These are phyloP conservation scores for Halophytophthora polymorphica DNA, from an alignment of 352 stramenopile species.

Conservation along the genomic window DNA sequence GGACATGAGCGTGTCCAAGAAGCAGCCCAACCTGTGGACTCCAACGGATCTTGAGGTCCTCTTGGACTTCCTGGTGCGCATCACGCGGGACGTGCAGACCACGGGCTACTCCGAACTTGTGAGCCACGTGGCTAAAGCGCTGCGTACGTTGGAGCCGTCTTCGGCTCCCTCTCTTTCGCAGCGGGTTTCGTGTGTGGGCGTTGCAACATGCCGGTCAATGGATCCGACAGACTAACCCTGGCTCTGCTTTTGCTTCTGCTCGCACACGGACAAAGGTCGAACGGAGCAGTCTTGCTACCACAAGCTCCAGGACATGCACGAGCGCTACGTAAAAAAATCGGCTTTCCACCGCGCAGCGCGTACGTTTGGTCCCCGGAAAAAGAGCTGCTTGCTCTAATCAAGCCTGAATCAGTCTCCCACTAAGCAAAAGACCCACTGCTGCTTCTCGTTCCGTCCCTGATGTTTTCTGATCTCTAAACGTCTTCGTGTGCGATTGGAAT, in stretches of 20 bases:
- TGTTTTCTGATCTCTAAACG: constrained; percentile 11
- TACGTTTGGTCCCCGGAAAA: constrained; percentile 21
- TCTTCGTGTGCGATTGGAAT: constrained; percentile 1
- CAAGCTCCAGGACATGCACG: constrained; percentile 60
- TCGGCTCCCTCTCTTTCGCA: no score
- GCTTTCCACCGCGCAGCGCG: constrained; percentile 36
- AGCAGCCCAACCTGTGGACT: constrained; percentile 53
- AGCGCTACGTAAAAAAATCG: constrained; percentile 42
- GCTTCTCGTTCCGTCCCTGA: background rate
- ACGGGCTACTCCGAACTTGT: constrained; percentile 43
- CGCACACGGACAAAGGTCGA: constrained; percentile 24
- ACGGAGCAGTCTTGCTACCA: constrained; percentile 50
- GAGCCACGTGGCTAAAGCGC: constrained; percentile 21
- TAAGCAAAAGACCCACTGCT: no score
- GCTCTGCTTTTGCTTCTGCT: background rate
- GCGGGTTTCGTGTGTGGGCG: no score
- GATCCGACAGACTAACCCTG: background rate
- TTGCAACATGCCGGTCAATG: no score
- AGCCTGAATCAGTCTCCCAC: no score
- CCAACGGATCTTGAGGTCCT: constrained; percentile 49
- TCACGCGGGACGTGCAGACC: constrained; percentile 59
- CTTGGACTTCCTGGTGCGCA: constrained; percentile 51
- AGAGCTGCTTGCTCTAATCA: background rate
- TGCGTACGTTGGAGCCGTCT: constrained; percentile 22
- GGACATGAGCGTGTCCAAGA: constrained; percentile 15